Conservation (phyloP, 2,329 filamentous ascomycete genomes). For the Fusarium mexicanum region DNA sequence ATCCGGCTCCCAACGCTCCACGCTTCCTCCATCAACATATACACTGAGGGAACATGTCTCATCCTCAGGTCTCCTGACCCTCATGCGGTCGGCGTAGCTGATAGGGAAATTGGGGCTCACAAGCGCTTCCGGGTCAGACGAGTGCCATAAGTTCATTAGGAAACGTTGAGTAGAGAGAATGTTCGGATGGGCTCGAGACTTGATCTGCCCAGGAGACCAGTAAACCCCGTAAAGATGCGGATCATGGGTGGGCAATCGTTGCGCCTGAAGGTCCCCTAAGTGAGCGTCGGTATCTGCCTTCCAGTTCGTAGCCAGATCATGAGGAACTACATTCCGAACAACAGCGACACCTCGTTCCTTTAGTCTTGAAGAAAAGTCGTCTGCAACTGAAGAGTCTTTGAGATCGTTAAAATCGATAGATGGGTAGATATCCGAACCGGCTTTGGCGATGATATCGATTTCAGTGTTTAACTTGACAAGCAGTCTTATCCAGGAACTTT, state of each 20-base stretch:
- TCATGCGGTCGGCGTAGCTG: conserved; percentile 69
- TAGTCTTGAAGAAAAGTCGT: conserved; percentile 43
- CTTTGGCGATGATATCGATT: conserved; percentile 47
- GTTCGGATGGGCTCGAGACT: conserved; percentile 52
- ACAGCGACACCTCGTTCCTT: conserved; percentile 47
- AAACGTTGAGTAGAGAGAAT: conserved; percentile 56
- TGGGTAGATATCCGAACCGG: conserved; percentile 52
- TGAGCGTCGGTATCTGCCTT: conserved; percentile 64
- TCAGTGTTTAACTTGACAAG: conserved; percentile 50
- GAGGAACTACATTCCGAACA: conserved; percentile 46
- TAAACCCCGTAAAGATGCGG: conserved; percentile 51
- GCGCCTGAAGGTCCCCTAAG: conserved; percentile 57
- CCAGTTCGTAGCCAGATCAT: conserved; percentile 49
- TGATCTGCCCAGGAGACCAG: conserved; percentile 54
- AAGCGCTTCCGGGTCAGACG: conserved; percentile 52
- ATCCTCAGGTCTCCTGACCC: conserved; percentile 62
- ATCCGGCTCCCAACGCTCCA: conserved; percentile 73
- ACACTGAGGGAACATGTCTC: conserved; percentile 64
- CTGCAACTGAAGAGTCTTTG: conserved; percentile 36
- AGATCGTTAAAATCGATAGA: conserved; percentile 54
- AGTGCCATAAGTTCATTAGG: conserved; percentile 52
- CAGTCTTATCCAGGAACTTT: conserved; percentile 52
- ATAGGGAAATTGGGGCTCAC: conserved; percentile 60
- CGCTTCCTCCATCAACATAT: conserved; percentile 71
- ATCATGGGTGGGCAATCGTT: conserved; percentile 46